Conservation (phyloP, 345 rosid genomes). For the Camelina sativa region DNA sequence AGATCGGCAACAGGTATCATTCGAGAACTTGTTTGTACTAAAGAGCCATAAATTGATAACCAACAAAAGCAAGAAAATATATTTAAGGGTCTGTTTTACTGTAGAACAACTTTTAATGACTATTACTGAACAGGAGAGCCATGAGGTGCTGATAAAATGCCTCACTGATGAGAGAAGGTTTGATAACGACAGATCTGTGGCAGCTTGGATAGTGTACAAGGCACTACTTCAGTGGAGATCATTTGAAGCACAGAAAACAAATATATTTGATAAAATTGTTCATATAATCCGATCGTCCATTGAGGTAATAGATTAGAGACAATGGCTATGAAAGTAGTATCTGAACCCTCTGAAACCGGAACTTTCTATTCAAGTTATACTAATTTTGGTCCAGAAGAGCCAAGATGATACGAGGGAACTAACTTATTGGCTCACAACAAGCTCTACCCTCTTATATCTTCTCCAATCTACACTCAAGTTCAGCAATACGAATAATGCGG, state of each 20-base stretch:
- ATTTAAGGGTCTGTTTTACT: background rate
- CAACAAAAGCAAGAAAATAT: constrained; percentile 25
- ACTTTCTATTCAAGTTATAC: constrained; percentile 20
- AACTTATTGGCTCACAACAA: constrained; percentile 71
- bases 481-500: constrained; percentile 50
- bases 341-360: background rate
- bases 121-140: constrained; percentile 55
- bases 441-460: constrained; percentile 62
- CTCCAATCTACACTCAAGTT: constrained; percentile 67
- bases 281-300: constrained; percentile 54
- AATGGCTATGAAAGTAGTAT: background rate
- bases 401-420: constrained; percentile 58
- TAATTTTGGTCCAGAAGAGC: constrained; percentile 42
- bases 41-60: constrained; percentile 5
- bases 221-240: constrained; percentile 70
- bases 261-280: constrained; percentile 62
- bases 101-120: background rate
- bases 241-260: constrained; percentile 69
- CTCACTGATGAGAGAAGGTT: constrained; percentile 54
- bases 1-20: constrained; percentile 59
- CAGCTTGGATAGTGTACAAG: constrained; percentile 62
- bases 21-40: constrained; percentile 23
- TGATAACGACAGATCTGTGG: constrained; percentile 56
- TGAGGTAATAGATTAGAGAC: constrained; percentile 48
- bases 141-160: constrained; percentile 59